Evolutionary conservation across 2,329 filamentous ascomycete species (phyloP), one percentile per base, ranked within the genome.

Genomic region (Ophioceras dolichostomum): DNA sequence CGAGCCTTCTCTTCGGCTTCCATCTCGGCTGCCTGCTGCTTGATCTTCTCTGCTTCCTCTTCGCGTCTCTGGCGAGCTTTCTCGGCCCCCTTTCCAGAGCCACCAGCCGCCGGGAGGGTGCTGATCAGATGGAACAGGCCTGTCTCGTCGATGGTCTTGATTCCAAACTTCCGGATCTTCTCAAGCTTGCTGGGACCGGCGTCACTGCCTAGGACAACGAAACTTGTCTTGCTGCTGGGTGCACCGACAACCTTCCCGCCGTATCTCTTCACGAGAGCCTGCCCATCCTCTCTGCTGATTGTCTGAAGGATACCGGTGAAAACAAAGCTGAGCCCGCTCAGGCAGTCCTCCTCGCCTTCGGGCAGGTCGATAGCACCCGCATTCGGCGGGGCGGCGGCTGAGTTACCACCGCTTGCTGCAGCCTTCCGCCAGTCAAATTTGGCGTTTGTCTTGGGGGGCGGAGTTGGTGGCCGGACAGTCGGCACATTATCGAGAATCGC

Each of bases 141-240:
- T 47, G 93, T 76, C 55, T 98, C 93, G 49, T 95, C 81, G 51
- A 98, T 95, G 0, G 88, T 93, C 57, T 87, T 95, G 55, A 96
- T 76, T 0, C 76, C 76, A 48, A 83, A 65, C 16, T 85, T 72
- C 39, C 73, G 69, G 47, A 98, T 96, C 47, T 88, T 95, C 46
- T 79, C 68, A 29, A 98, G 67, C 56, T 98, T 98, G 58, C 82
- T 93, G 1, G 91, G 91, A 0, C 91, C 91, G 18, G 93, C 91
- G 56, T 96, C 91, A 19, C 72, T 73, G 31, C 91, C 91, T 3
- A 98, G 70, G 13, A 98, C 84, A 32, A 98, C 87, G 53, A 86
- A 98, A 51, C 73, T 91, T 1, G 93, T 98, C 59, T 94, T 96
- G 52, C 79, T 83, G 54, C 89, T 96, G 16, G 93, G 91, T 5